These are phyloP conservation scores for Melanomma pulvis-pyrius DNA, from an alignment of 495 filamentous ascomycete species.

Conservation along the genomic window DNA sequence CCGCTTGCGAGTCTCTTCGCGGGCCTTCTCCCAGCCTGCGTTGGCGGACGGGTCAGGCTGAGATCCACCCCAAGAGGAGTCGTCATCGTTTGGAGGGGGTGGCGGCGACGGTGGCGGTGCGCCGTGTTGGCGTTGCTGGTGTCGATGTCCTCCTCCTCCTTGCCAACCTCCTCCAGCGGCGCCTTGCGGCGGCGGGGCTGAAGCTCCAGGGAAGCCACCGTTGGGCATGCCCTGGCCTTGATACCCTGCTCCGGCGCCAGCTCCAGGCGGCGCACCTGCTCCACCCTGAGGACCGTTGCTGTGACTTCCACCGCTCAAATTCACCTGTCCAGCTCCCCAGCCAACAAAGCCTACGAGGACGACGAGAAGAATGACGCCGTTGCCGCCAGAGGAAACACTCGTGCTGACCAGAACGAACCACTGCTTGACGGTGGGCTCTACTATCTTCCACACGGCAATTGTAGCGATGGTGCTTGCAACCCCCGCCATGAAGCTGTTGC, in stretches of 20 bases:
- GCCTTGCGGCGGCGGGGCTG: slow-evolving; percentile 25
- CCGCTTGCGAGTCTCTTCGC: slow-evolving; percentile 56
- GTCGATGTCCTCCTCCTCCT: slow-evolving; percentile 8
- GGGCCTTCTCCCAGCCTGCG: slow-evolving; percentile 60
- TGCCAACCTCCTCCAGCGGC: slow-evolving; percentile 22
- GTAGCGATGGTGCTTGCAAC: slow-evolving; percentile 70
- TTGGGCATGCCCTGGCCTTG: slow-evolving; percentile 19
- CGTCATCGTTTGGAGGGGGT: slow-evolving; percentile 25
- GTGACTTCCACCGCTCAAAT: slow-evolving; percentile 21
- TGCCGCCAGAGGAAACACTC: slow-evolving; percentile 56
- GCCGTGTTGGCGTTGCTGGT: slow-evolving; percentile 26
- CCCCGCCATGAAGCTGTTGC: slow-evolving; percentile 90
- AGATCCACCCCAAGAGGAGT: slow-evolving; percentile 18
- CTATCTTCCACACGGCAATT: slow-evolving; percentile 66
- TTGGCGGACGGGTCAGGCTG: slow-evolving; percentile 37
- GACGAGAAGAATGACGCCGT: slow-evolving; percentile 63
- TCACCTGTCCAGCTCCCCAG: slow-evolving; percentile 68
- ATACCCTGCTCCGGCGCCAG: slow-evolving; percentile 23
- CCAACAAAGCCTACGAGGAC: slow-evolving; percentile 71
- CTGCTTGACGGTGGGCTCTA: slow-evolving; percentile 67
- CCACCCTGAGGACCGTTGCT: slow-evolving; percentile 23
- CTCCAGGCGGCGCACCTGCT: slow-evolving; percentile 20
- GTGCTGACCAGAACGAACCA: slow-evolving; percentile 68
- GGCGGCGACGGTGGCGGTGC: slow-evolving; percentile 30
- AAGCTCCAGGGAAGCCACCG: slow-evolving; percentile 34